phyloP scores from a whole-genome alignment of 805 yeast genomes.

The Suhomyces emberorum region DNA sequence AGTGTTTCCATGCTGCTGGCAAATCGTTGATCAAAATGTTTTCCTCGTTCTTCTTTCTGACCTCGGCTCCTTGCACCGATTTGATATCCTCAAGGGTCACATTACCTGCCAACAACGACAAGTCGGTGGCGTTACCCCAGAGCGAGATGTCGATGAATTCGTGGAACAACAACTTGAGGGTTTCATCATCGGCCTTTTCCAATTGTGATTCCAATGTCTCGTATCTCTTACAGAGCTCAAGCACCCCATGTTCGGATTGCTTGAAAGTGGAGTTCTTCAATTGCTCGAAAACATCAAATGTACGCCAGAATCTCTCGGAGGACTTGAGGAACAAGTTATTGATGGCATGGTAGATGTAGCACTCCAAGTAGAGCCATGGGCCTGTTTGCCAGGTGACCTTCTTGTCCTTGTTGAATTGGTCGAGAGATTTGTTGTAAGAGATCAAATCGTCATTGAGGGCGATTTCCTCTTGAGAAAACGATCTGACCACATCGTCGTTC shows the following conservation, averaged over 20 bases:
- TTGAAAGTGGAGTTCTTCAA: constrained; percentile 73
- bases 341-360: constrained; percentile 72
- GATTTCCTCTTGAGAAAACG: constrained; percentile 31
- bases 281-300: constrained; percentile 70
- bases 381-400: constrained; percentile 70
- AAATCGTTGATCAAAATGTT: constrained; percentile 77
- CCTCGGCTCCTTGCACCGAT: constrained; percentile 86
- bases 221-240: constrained; percentile 69
- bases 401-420: constrained; percentile 20
- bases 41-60: constrained; percentile 75
- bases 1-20: constrained; percentile 58
- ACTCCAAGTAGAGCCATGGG: constrained; percentile 89
- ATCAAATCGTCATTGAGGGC: constrained; percentile 46
- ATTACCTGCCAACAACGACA: constrained; percentile 85
- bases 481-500: constrained; percentile 28
- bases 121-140: constrained; percentile 98
- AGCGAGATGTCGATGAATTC: constrained; percentile 86
- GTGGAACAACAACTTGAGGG: constrained; percentile 57
- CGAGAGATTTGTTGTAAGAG: constrained; percentile 58
- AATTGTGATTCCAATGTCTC: constrained; percentile 35
- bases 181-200: constrained; percentile 32
- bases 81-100: constrained; percentile 79
- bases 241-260: constrained; percentile 72
- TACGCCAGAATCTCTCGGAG: constrained; percentile 40
- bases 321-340: constrained; percentile 38